Percentiles rank a stretch among this genome's conserved stretches.
phyloP scores from a whole-genome alignment of 495 filamentous ascomycete genomes.

The Apiosordaria backusii region DNA sequence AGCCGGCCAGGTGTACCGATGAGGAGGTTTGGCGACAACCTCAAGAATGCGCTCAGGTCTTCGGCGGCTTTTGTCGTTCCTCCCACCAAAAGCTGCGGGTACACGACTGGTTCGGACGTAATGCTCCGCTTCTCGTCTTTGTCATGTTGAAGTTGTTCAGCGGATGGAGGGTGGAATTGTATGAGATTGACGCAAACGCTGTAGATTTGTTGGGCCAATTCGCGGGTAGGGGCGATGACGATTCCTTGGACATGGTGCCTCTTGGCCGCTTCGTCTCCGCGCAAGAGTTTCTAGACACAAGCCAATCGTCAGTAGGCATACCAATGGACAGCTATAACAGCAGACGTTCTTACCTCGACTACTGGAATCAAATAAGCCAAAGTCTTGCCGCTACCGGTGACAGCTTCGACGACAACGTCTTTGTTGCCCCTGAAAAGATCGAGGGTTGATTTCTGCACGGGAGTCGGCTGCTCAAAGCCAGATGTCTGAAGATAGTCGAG shows the following conservation, averaged over 20 bases:
- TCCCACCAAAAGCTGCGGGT: conserved; percentile 84
- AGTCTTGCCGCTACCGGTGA: conserved; percentile 95
- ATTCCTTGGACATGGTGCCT: conserved; percentile 87
- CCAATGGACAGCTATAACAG: background rate
- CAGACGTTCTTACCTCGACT: conserved; percentile 51
- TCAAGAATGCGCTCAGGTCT: conserved; percentile 78
- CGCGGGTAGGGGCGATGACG: conserved; percentile 87
- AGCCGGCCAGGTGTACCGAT: conserved; percentile 87
- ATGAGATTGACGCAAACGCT: conserved; percentile 73
- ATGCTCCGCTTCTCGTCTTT: conserved; percentile 51
- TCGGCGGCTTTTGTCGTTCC: conserved; percentile 78
- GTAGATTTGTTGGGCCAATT: conserved; percentile 88
- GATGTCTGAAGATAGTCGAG: conserved; percentile 77
- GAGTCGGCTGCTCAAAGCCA: conserved; percentile 86
- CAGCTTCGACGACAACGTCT: conserved; percentile 95
- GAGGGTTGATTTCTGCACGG: conserved; percentile 90
- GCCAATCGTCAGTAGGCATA: background rate
- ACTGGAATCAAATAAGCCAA: conserved; percentile 86
- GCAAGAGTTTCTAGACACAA: conserved; percentile 58
- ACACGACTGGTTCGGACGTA: conserved; percentile 54
- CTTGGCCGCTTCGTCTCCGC: conserved; percentile 67
- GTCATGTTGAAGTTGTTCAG: conserved; percentile 52
- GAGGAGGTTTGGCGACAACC: conserved; percentile 76
- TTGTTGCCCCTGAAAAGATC: conserved; percentile 91
- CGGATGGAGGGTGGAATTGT: conserved; percentile 77